Base-by-base conservation (phyloP, 108 stramenopile species). In the Cylindrotheca fusiformis region DNA sequence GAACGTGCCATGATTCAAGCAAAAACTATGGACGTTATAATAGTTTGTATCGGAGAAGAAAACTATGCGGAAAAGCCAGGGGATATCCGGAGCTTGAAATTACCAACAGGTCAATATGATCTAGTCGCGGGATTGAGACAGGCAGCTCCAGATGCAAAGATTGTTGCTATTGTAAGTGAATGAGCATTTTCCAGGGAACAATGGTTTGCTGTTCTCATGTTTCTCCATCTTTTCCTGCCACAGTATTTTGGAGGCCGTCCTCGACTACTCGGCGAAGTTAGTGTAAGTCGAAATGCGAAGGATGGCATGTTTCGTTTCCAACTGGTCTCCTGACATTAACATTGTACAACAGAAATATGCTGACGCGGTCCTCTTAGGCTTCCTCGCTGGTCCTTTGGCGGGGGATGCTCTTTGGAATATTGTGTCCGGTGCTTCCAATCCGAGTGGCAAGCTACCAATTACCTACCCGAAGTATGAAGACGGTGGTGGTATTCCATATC, bases 1-100 rank as follows among this genome's bases (percentile, higher is more conserved):
- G 60, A 67, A 46, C 67, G 59, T 55, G 78, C 78, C 26, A 48
- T 63, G 52, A 56, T 36, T 18, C 45, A 45, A 24, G 81, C 79
- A 22, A 27, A 31, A 21, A 33, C 62, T 36, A 52, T 77, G 10
- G 89, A 90, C 50, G 63, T 78, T 1, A 58, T 89, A 2, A 55
- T 95, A 24, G 77, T 86, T 22, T 84, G 88, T 55, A 29, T 95
- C 3, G 94, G 94, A 19, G 94, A 95, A 75, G 78, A 78, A 48
- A 72, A 80, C 20, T 92, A 88, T 50, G 63, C 93, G 6, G 90
- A 95, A 68, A 92, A 95, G 48, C 89, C 87, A 1, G 94, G 91
- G 2, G 94, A 95, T 59, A 74, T 95, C 24, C 69, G 75, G 18
- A 72, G 69, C 57, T 48, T 88, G 25, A 27, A 56, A 12, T 68